Base-by-base conservation (phyloP, 2,329 filamentous ascomycete genomes). In the Cladobotryum mycophilum region DNA sequence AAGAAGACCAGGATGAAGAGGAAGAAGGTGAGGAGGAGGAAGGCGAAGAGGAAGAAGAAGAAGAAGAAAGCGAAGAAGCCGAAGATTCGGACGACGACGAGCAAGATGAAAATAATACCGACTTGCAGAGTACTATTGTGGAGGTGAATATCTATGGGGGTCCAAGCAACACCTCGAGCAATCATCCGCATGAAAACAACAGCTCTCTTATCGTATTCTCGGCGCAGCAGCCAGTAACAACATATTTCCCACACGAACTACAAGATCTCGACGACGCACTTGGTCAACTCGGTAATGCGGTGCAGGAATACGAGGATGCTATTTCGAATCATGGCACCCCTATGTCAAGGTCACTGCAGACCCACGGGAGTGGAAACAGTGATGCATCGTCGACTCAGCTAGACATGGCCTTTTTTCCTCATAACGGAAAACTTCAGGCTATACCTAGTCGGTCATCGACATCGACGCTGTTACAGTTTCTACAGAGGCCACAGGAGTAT, bases 331-430 rank as follows among this genome's bases (percentile, higher is more conserved):
- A 8, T 14, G 20, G 17, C 4, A 43, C 41, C 7, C 17, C 41
- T 6, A 17, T n/a, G n/a, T 18, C 12, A 15, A 14, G 37, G 6
- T 18, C n/a, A 40, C 14, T 18, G n/a, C n/a, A 40, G 4, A 18
- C 37, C 7, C 37, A 40, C 7, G 37, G 37, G 37, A 17, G 14
- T n/a, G 37, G 37, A 4, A 12, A 40, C n/a, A 11, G 17, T 7
- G 37, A 40, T 3, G 37, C 33, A 15, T 45, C 48, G 12, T 47
- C 47, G 5, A 41, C 44, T 41, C 55, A 48, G 34, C 56, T 62
- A 4, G 60, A 67, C 50, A 70, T 70, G 67, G 58, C 61, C 0
- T 71, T 67, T 49, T 63, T 64, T 18, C 69, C 69, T 12, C 66
- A 70, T 38, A 61, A 48, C 11, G 67, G 67, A 14, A 38, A 47